Evolutionary conservation across 177 flowering plant genomes (phyloP), one percentile per base, ranked within the genome.

Genomic region (Vitis hybrid): DNA sequence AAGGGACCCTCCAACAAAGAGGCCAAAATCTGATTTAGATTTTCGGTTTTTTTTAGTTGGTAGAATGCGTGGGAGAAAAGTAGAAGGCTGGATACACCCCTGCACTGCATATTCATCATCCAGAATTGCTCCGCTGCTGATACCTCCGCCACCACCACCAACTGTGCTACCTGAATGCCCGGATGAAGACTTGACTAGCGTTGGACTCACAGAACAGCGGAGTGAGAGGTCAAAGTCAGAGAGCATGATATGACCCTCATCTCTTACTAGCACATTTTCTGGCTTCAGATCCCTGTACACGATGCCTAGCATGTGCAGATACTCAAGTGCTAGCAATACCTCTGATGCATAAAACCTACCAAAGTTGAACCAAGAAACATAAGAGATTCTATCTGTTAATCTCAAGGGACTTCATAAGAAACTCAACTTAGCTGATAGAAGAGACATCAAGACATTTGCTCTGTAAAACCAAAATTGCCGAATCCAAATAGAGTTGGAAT

Each of bases 241-340:
- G 44, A 90, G 95, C 95, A 90, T 89, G 64, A 89, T 89, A 71
- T 91, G 96, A 17, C 93, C 96, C 57, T 85, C 90, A 3, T 91
- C 92, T 64, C 93, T 78, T n/a, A 91, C 93, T 33, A 91, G 80
- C 33, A 89, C 89, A 77, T 90, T 90, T 68, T 90, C 92, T 20
- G 95, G 95, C 81, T 90, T 89, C 71, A 89, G 75, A 62, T 90
- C 94, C 38, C 94, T 77, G 73, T 89, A 87, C 20, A 89, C 87
- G 18, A 89, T 84, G 5, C 91, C 95, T 19, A 90, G 82, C 95
- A 90, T 88, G 75, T 90, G 95, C 14, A 90, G 84, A 64, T 90
- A 90, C 78, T 90, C 95, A 0, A 90, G 83, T 1, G 95, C 92
- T 67, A 88, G 66, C 59, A 90, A 69, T 51, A 87, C 74, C 79